A percentile compares a stretch with the other conserved stretches of the same genome.
These are phyloP conservation scores for Collybia sp. DNA, from an alignment of 768 basidiomycete species.

Conservation along the genomic window DNA sequence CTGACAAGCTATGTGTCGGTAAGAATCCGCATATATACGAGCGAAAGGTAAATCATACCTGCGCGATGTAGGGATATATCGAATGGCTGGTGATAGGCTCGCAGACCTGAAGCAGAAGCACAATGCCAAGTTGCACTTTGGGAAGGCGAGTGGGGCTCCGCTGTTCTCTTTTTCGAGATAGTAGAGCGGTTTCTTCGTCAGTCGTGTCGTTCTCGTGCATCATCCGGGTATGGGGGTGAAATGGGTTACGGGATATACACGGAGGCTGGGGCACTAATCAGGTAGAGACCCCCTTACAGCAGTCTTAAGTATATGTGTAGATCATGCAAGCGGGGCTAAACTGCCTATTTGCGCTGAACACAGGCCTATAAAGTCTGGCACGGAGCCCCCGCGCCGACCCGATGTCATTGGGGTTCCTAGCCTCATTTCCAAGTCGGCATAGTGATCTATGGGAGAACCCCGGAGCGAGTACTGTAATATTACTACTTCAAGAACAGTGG, in stretches of 20 bases:
- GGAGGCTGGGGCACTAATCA: no score
- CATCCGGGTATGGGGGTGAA: no score
- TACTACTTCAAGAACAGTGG: no score
- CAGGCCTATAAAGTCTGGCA: no score
- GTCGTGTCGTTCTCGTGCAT: no score
- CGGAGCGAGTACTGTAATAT: no score
- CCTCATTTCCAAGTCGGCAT: neutral
- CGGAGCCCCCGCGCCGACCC: neutral
- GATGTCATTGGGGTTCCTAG: neutral
- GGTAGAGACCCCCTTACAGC: no score
- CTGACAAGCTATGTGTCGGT: slow-evolving; percentile 31
- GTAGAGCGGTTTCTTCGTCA: neutral
- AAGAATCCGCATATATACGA: neutral
- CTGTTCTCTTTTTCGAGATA: neutral
- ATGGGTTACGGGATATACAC: no score
- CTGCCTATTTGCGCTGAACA: no score
- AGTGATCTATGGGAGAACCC: no score
- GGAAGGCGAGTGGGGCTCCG: slow-evolving; percentile 30
- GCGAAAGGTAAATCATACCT: slow-evolving; percentile 27
- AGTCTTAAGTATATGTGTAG: no score
- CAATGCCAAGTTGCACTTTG: slow-evolving; percentile 35
- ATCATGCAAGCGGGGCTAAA: no score
- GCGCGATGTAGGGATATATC: slow-evolving; percentile 52
- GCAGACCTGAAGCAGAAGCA: slow-evolving; percentile 34
- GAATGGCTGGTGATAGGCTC: slow-evolving; percentile 44